These are phyloP conservation scores for Pyrenochaeta sp. DNA, from an alignment of 2,329 filamentous ascomycete species.

Conservation along the genomic window DNA sequence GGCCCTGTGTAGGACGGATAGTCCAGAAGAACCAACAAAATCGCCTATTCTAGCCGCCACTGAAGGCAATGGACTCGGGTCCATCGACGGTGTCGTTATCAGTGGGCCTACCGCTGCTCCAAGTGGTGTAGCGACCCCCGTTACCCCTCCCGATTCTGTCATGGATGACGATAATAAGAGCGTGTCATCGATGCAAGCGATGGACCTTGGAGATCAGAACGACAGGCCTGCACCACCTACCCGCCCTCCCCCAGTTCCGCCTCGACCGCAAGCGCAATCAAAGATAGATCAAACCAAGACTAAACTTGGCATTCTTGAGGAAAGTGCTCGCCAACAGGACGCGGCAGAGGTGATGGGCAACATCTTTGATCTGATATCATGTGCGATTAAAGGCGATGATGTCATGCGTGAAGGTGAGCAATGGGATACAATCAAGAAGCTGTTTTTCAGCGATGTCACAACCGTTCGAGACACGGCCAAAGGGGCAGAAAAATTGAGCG, in stretches of 20 bases:
- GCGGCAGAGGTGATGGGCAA: constrained; percentile 96
- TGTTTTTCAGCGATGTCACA: constrained; percentile 56
- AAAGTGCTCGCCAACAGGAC: constrained; percentile 80
- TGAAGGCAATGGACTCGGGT: constrained; percentile 51
- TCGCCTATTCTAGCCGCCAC: constrained; percentile 55
- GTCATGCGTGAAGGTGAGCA: constrained; percentile 77
- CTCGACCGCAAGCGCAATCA: constrained; percentile 52
- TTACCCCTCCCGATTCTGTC: constrained; percentile 27
- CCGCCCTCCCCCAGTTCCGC: constrained; percentile 67
- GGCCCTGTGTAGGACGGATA: constrained; percentile 72
- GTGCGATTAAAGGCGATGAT: constrained; percentile 78
- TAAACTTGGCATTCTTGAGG: constrained; percentile 61
- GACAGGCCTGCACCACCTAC: constrained; percentile 49
- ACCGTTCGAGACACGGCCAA: constrained; percentile 45
- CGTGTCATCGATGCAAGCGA: constrained; percentile 32
- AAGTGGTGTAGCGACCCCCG: constrained; percentile 1
- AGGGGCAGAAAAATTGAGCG: constrained; percentile 60
- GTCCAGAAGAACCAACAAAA: constrained; percentile 38
- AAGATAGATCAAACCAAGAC: constrained; percentile 25
- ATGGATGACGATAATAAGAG: constrained; percentile 32
- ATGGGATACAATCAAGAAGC: constrained; percentile 74
- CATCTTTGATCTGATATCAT: constrained; percentile 88
- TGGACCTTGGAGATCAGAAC: constrained; percentile 21
- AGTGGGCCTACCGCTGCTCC: constrained; percentile 56
- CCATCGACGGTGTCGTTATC: constrained; percentile 56